Base-by-base conservation (phyloP, 2,329 filamentous ascomycete genomes). In the Neopestalotiopsis clavispora region DNA sequence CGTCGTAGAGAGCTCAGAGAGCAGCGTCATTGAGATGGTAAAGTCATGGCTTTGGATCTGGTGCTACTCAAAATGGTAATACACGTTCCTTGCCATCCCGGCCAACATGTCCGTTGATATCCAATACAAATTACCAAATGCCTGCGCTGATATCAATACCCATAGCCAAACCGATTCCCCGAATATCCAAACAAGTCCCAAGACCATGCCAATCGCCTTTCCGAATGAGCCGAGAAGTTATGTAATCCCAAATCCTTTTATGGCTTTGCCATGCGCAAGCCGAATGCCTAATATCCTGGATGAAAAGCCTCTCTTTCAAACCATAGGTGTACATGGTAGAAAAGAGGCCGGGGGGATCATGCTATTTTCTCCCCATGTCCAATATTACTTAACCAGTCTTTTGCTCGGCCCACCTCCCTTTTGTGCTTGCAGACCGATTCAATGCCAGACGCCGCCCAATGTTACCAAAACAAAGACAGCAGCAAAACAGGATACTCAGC, bases 401-500 rank as follows among this genome's bases (percentile, higher is more conserved):
- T 23, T 60, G 61, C 57, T 68, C 66, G 20, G 79, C 83, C 84
- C 83, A 86, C 57, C 86, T 77, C 2, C 83, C 83, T 69, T 80
- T 82, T n/a, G 75, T 79, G 1, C 75, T 78, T 1, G 80, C 79
- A n/a, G 80, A 79, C 68, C 76, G 78, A 28, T 82, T 85, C 71
- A 89, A 81, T n/a, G 91, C 90, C 72, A 98, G 81, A 71, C 93
- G 87, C 71, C 96, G 86, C 13, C 96, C 96, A 76, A 99, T 94
- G 77, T 97, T 98, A 12, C 96, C 96, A 84, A 99, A 98, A 81
- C 95, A 98, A 10, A 98, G 89, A 74, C 94, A 94, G 76, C 94
- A 97, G 81, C 96, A 98, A 78, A 98, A 99, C 65, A 99, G 82
- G 32, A 98, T 94, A 76, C 94, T 97, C 30, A 95, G 86, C 76